A percentile compares a stretch with the other conserved stretches of the same genome.
Evolutionary conservation across 2,329 filamentous ascomycete genomes (phyloP).

Genomic region (Neonectria punicea): DNA sequence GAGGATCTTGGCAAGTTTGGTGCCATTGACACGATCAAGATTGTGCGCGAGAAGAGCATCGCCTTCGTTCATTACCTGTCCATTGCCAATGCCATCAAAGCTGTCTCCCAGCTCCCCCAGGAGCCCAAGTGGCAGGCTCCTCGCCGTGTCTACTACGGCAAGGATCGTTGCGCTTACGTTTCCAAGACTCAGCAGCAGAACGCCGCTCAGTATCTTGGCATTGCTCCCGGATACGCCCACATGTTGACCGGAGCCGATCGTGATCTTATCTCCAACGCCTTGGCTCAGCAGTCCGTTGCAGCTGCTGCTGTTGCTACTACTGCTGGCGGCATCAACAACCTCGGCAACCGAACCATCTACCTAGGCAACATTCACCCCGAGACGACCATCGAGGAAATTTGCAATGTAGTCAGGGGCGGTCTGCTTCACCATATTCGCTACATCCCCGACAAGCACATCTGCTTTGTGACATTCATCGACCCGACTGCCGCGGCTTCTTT

Average conservation of each 20-base stretch:
- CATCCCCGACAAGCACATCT: slow-evolving; percentile 99
- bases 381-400: slow-evolving; percentile 99
- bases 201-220: slow-evolving; percentile 96
- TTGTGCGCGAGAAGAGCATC: slow-evolving; percentile 97
- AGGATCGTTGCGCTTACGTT: slow-evolving; percentile 97
- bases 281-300: slow-evolving; percentile 97
- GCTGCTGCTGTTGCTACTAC: slow-evolving; percentile 96
- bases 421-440: slow-evolving; percentile 98
- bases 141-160: slow-evolving; percentile 96
- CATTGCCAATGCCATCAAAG: slow-evolving; percentile 98
- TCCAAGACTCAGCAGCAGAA: slow-evolving; percentile 99
- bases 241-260: slow-evolving; percentile 96
- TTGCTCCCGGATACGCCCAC: slow-evolving; percentile 95
- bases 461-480: slow-evolving; percentile 99
- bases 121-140: slow-evolving; percentile 97
- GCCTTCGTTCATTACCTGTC: slow-evolving; percentile 98
- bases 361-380: slow-evolving; percentile 98
- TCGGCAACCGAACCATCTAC: slow-evolving; percentile 97
- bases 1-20: slow-evolving; percentile 97
- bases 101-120: slow-evolving; percentile 93
- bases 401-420: slow-evolving; percentile 96
- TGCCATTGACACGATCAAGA: slow-evolving; percentile 95
- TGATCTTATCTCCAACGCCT: slow-evolving; percentile 93
- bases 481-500: slow-evolving; percentile 97
- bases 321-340: slow-evolving; percentile 95